Percentiles rank a stretch among this genome's conserved stretches.
Evolutionary conservation across 768 basidiomycete genomes (phyloP).

Genomic region (Termitomyces sp.): DNA sequence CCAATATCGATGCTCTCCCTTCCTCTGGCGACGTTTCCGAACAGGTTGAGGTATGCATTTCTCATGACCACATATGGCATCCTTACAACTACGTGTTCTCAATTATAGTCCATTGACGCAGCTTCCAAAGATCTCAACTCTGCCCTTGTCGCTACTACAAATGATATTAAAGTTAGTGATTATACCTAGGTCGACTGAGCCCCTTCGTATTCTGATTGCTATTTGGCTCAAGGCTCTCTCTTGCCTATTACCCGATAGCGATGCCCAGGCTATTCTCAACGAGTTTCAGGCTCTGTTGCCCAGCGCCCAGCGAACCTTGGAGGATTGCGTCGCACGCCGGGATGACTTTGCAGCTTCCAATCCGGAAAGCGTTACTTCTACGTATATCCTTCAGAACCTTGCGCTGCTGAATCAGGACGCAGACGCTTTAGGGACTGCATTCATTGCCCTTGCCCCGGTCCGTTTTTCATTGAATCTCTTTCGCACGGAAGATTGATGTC

Average conservation of each 20-base stretch:
- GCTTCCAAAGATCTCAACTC: constrained; percentile 16
- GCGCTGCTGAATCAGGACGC: no score
- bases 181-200: not conserved
- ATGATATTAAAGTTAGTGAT: constrained; percentile 20
- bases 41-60: no score
- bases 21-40: no score
- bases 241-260: no score
- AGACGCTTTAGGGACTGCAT: constrained; percentile 13
- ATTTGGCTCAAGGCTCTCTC: no score
- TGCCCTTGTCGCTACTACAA: constrained; percentile 20
- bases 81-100: no score
- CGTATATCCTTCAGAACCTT: no score
- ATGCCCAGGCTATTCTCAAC: constrained; percentile 19
- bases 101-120: constrained; percentile 25
- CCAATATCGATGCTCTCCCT: no score
- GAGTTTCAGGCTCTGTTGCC: constrained; percentile 20
- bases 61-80: not conserved
- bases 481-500: not conserved
- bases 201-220: no score
- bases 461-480: not conserved
- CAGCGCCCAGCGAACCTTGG: constrained; percentile 18
- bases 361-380: no score
- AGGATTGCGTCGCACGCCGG: constrained; percentile 15
- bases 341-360: no score
- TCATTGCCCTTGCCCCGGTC: constrained; percentile 22